Evolutionary conservation across 208 protist species (phyloP), one percentile per base, ranked within the genome.

Genomic region (Leishmania martiniquensis): DNA sequence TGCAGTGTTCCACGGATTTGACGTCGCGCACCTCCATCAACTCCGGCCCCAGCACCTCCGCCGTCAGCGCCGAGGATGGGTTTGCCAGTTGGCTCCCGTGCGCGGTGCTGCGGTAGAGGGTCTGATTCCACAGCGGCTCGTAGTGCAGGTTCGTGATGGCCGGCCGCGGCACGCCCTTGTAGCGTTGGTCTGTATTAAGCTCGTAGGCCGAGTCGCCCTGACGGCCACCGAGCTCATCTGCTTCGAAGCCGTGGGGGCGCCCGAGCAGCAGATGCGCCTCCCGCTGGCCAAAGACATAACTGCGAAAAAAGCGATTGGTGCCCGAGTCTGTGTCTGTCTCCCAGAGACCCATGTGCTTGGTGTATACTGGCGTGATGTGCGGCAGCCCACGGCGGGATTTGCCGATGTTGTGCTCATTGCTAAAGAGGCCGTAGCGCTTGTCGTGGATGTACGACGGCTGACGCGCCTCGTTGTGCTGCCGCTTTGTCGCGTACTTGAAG

Each of bases 401-500:
- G 34, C 63, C 85, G 34, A 95, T 87, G 78, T 95, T 95, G 63
- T 82, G 71, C 75, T 96, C 89, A 68, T 96, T 92, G 75, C 87
- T 95, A 78, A 97, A 97, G 52, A 97, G 47, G 37, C 93, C 93
- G 78, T 95, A 84, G 45, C 89, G 88, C 80, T 97, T 97, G 52
- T 97, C 91, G 82, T 97, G 90, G 34, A 95, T 95, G 77, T 91
- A 97, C 49, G 79, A 77, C 6, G 93, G 93, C 83, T 97, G 93
- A 17, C 90, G 88, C 78, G 91, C 92, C 49, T 97, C 93, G 47
- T 92, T 84, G 71, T 91, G 87, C 82, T 97, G 93, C 39, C 79
- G 65, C 81, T 95, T 93, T 32, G 76, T 89, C 10, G 93, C 90
- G 83, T 97, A 95, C 85, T 95, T 97, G 85, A 97, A 94, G 22